phyloP scores from a whole-genome alignment of 106 monocot species.

The Dioscorea dumetorum region DNA sequence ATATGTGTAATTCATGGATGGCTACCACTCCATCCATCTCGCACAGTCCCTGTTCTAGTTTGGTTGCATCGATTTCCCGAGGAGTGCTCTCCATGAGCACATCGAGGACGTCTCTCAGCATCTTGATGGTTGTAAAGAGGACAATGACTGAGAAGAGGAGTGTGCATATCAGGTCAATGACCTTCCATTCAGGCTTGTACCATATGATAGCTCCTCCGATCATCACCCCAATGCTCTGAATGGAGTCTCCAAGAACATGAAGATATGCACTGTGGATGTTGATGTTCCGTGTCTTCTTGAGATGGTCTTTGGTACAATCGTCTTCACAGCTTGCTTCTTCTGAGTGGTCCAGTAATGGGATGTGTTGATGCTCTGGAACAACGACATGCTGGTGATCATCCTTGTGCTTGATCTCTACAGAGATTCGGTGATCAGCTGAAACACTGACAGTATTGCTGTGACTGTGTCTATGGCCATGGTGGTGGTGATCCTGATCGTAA shows the following conservation, averaged over 20 bases:
- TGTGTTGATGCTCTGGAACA: slow-evolving; percentile 16
- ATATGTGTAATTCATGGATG: slow-evolving; percentile 65
- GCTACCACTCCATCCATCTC: slow-evolving; percentile 51
- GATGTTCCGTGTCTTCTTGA: slow-evolving; percentile 39
- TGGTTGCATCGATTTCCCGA: slow-evolving; percentile 67
- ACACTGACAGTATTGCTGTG: neutral
- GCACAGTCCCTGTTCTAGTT: slow-evolving; percentile 53
- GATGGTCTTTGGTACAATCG: neutral
- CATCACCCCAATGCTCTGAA: slow-evolving; percentile 80
- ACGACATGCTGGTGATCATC: neutral
- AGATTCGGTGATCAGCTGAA: slow-evolving; percentile 8
- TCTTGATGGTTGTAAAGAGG: slow-evolving; percentile 48
- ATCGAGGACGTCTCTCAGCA: slow-evolving; percentile 60
- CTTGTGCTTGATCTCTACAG: neutral
- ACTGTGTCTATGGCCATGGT: neutral
- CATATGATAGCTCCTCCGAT: slow-evolving; percentile 73
- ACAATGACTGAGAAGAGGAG: slow-evolving; percentile 64
- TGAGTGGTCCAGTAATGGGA: slow-evolving; percentile 22
- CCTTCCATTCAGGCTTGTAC: slow-evolving; percentile 86
- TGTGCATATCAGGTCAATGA: slow-evolving; percentile 73
- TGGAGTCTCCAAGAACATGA: slow-evolving; percentile 67
- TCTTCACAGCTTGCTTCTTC: neutral
- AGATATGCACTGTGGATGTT: slow-evolving; percentile 77
- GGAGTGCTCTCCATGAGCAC: slow-evolving; percentile 85
- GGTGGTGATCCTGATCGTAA: too few species aligned